Conservation (phyloP, 139 green algal genomes). For the Astrephomene gubernaculifera region DNA sequence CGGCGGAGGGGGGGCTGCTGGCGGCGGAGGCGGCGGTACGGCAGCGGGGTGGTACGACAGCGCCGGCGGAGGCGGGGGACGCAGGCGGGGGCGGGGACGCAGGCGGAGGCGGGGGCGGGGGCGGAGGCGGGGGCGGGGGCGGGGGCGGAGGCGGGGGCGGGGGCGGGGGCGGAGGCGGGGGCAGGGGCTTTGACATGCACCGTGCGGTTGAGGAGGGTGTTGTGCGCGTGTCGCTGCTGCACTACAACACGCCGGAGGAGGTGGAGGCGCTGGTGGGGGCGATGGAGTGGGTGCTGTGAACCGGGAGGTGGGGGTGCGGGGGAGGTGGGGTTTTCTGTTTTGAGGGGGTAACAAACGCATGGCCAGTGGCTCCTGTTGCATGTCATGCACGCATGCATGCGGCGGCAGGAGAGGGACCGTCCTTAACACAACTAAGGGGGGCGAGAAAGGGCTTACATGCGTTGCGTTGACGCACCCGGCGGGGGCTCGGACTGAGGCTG, state of each 20-base stretch:
- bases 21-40: neutral
- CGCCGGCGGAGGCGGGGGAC: neutral
- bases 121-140: neutral
- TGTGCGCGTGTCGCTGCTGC: conserved; percentile 63
- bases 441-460: too few species aligned
- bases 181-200: neutral
- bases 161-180: neutral
- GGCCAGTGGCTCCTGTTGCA: too few species aligned
- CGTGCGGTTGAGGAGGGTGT: conserved; percentile 53
- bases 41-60: neutral
- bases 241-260: conserved; percentile 70
- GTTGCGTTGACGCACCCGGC: too few species aligned
- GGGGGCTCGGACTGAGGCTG: too few species aligned
- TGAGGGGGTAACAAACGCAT: too few species aligned
- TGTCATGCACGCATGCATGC: too few species aligned
- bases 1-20: neutral
- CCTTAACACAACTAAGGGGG: too few species aligned
- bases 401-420: too few species aligned
- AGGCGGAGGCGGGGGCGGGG: neutral
- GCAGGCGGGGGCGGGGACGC: neutral
- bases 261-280: conserved; percentile 48
- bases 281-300: conserved; percentile 35
- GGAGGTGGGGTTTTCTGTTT: too few species aligned
- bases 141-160: neutral
- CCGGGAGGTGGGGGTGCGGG: too few species aligned